Evolutionary conservation across 2,329 filamentous ascomycete genomes (phyloP), one percentile per base, ranked within the genome.

Genomic region (Pseudocercospora musae): DNA sequence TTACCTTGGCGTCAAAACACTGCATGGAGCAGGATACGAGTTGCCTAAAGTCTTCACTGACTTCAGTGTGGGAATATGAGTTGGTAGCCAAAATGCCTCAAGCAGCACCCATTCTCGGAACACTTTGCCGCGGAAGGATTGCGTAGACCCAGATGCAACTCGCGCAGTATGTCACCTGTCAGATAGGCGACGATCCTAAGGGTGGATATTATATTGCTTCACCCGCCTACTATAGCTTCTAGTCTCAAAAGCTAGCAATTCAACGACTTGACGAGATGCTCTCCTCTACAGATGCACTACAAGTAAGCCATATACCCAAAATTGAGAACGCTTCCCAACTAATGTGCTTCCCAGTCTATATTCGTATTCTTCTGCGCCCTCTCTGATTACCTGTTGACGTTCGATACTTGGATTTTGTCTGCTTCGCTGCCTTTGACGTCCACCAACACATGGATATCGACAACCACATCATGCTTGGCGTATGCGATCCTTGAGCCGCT

Each of bases 401-500:
- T 54, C 50, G 27, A 54, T 7, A 15, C 20, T 2, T 54, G 31
- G n/a, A 25, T 54, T 9, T n/a, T 54, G 25, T 31, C 27, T 11
- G 4, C 29, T 20, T 37, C 25, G 13, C 25, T 54, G 2, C 50
- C 50, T 7, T 21, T 37, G 20, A 54, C 50, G 5, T 11, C 20
- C 4, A 18, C 7, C 11, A 20, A 37, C 8, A 37, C 21, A 60
- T 60, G 54, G 54, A 31, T 37, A 15, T 27, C 54, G 2, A 50
- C 55, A 4, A 11, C 33, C 21, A 44, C 31, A n/a, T 42, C 59
- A 29, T 62, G 54, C 27, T 15, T 62, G 20, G 31, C 40, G 4
- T 62, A 62, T 21, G 59, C 59, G 4, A 33, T 62, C 31, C 13
- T 58, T 11, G 59, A 62, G n/a, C 59, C 59, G n/a, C 40, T 58